phyloP scores from a whole-genome alignment of 768 basidiomycete genomes.

The Amanita rubescens region DNA sequence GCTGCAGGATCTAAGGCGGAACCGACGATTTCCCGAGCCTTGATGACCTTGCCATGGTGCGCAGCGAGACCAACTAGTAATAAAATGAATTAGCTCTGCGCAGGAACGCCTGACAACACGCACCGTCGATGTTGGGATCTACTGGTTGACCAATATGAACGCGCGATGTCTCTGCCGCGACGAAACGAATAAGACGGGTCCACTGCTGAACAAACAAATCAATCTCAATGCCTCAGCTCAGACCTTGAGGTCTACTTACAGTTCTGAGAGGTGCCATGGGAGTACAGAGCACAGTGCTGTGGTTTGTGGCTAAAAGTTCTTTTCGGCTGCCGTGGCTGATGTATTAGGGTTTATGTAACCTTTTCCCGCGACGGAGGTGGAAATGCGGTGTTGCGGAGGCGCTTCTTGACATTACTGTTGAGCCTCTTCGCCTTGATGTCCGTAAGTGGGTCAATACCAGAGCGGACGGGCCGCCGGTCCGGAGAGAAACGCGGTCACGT shows the following conservation, averaged over 20 bases:
- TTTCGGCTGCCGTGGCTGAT: conserved; percentile 7
- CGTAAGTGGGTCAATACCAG: no score
- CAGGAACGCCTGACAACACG: conserved; percentile 3
- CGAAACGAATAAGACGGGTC: conserved; percentile 77
- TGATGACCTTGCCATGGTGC: conserved; percentile 45
- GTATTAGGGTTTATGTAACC: not conserved
- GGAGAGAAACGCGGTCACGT: not conserved
- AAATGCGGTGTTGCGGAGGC: not conserved
- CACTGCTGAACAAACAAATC: conserved; percentile 41
- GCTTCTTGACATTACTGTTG: no score
- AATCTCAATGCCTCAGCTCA: not conserved
- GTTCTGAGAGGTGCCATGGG: conserved; percentile 24
- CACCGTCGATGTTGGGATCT: conserved; percentile 59
- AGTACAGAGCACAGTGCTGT: no score
- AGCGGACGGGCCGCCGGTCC: not conserved
- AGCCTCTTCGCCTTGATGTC: no score
- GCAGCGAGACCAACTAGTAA: conserved; percentile 54
- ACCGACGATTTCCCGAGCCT: conserved; percentile 66
- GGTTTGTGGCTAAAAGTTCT: no score
- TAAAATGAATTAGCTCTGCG: not conserved
- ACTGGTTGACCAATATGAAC: conserved; percentile 77
- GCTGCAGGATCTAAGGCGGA: conserved; percentile 61
- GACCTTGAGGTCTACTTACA: conserved; percentile 24
- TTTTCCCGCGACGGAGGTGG: not conserved
- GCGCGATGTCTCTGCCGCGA: conserved; percentile 64